Evolutionary conservation across 2,329 filamentous ascomycete species (phyloP).

Genomic region (Aspergillus glaucus): DNA sequence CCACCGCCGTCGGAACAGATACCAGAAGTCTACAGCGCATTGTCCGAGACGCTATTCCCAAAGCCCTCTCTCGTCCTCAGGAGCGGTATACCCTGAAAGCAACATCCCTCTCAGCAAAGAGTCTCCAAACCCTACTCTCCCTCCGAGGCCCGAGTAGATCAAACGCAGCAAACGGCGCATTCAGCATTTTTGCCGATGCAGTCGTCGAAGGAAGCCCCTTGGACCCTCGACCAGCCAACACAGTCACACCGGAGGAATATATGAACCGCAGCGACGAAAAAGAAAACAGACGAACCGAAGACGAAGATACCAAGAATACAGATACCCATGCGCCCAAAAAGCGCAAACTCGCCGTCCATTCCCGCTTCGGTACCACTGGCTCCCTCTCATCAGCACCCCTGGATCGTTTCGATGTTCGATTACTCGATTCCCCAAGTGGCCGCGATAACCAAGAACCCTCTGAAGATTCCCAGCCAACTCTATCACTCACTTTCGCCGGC

Average conservation of each 20-base stretch:
- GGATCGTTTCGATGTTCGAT: conserved; percentile 45
- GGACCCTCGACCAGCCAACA: conserved; percentile 38
- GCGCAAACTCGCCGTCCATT: conserved; percentile 55
- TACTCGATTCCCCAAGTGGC: conserved; percentile 36
- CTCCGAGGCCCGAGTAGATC: conserved; percentile 63
- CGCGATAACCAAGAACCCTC: conserved; percentile 8
- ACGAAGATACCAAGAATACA: not conserved
- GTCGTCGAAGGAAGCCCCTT: conserved; percentile 46
- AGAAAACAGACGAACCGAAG: conserved; percentile 3
- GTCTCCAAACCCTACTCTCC: conserved; percentile 62
- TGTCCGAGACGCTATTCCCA: conserved; percentile 72
- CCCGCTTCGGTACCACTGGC: conserved; percentile 63
- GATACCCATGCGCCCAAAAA: conserved; percentile 45
- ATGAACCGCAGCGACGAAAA: conserved; percentile 15
- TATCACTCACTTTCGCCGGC: conserved; percentile 62
- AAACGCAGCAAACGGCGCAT: conserved; percentile 69
- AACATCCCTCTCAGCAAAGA: conserved; percentile 65
- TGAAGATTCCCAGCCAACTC: conserved; percentile 13
- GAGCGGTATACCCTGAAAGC: conserved; percentile 63
- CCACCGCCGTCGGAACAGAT: conserved; percentile 38
- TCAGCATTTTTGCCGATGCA: conserved; percentile 69
- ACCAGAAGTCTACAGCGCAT: conserved; percentile 61
- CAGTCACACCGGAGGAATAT: conserved; percentile 27
- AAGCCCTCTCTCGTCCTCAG: conserved; percentile 69
- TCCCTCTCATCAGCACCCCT: conserved; percentile 28